Evolutionary conservation across 2,329 filamentous ascomycete species (phyloP).

Genomic region (Apiospora arundinis): DNA sequence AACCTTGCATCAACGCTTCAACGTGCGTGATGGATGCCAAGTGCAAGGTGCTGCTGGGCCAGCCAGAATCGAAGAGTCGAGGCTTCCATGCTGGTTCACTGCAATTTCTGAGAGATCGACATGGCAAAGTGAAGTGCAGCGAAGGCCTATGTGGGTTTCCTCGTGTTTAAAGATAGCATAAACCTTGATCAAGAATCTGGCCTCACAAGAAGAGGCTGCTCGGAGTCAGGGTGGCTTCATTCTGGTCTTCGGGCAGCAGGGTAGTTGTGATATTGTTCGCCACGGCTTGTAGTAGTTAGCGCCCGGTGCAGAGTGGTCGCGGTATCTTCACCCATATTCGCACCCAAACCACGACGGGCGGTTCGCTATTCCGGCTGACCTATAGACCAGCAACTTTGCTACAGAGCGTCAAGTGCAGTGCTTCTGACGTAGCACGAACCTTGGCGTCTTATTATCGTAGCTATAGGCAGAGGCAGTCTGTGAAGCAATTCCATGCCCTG

Average conservation of each 20-base stretch:
- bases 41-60: background rate
- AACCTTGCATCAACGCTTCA: background rate
- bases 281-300: background rate
- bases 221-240: background rate
- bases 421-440: background rate
- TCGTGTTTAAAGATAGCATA: slow-evolving; percentile 14
- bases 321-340: background rate
- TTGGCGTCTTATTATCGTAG: background rate
- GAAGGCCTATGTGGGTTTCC: background rate
- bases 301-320: background rate
- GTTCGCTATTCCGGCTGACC: background rate
- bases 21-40: background rate
- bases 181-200: background rate
- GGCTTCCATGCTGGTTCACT: background rate
- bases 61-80: slow-evolving; percentile 3
- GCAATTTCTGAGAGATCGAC: background rate
- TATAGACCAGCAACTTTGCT: background rate
- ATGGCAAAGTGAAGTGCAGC: slow-evolving; percentile 2
- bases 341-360: background rate
- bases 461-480: background rate
- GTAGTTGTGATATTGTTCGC: background rate
- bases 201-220: background rate
- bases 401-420: background rate
- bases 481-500: background rate
- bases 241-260: background rate